Conservation (phyloP, 768 basidiomycete genomes). For the Agrocybe praecox region DNA sequence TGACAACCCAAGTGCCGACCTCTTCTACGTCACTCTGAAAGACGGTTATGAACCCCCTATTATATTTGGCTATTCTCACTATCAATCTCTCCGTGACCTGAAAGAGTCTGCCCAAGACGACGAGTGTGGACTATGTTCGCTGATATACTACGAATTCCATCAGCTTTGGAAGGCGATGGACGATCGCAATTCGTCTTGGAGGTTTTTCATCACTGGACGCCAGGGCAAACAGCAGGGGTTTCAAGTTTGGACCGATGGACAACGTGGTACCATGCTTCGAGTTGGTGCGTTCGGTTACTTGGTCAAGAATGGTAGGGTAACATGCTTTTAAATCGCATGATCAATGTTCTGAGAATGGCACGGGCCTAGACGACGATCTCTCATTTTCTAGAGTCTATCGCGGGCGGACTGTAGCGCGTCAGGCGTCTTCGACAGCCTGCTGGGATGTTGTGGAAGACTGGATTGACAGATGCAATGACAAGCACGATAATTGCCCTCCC, state of each 20-base stretch:
- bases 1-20: not conserved
- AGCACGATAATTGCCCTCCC: not conserved
- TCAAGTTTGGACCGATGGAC: conserved; percentile 1
- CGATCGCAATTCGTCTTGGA: not conserved
- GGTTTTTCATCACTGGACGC: not conserved
- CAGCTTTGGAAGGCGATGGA: not conserved
- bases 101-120: not conserved
- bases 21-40: not conserved
- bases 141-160: conserved; percentile 3
- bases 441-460: not conserved
- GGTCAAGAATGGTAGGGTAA: not conserved
- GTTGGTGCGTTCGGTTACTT: not conserved
- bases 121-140: not conserved
- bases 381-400: not conserved
- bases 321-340: not conserved
- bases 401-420: not conserved
- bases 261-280: not conserved
- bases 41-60: not conserved
- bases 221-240: not conserved
- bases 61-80: conserved; percentile 2
- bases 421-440: not conserved
- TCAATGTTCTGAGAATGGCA: not conserved
- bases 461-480: not conserved
- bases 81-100: not conserved
- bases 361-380: not conserved